phyloP scores from a whole-genome alignment of 2,329 filamentous ascomycete genomes.

The Sphaerulina vaccinii region DNA sequence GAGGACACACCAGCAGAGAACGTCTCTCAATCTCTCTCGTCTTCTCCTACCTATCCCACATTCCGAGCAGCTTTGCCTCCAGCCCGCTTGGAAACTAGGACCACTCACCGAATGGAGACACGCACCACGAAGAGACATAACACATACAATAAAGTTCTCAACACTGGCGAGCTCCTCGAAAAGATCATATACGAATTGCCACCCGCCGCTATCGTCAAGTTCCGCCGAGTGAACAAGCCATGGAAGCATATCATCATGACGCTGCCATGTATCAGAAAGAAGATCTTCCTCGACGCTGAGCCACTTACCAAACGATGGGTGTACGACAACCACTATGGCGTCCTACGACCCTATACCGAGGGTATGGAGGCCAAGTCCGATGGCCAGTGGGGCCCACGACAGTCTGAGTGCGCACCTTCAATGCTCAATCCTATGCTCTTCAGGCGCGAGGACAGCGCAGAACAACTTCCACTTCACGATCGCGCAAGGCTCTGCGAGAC shows the following conservation, averaged over 20 bases:
- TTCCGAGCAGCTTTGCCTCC: background rate
- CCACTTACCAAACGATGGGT: conserved; percentile 3
- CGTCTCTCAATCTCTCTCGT: background rate
- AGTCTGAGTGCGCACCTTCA: conserved; percentile 1
- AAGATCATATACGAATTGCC: conserved; percentile 19
- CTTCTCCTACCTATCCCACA: background rate
- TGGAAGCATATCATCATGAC: conserved; percentile 15
- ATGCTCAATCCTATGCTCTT: conserved; percentile 18
- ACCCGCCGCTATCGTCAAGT: conserved; percentile 8
- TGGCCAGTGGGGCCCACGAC: background rate
- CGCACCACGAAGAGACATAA: conserved; percentile 10
- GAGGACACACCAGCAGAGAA: background rate
- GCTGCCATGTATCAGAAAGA: background rate
- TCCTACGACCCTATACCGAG: conserved; percentile 1
- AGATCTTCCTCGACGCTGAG: conserved; percentile 11
- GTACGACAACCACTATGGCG: background rate
- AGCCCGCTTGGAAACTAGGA: background rate
- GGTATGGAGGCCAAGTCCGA: background rate
- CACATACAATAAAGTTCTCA: conserved; percentile 15
- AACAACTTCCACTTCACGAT: background rate
- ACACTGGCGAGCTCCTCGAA: conserved; percentile 26
- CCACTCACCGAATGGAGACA: conserved; percentile 13
- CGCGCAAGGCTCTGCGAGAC: conserved; percentile 16
- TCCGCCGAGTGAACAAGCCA: conserved; percentile 26
- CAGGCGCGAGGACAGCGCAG: background rate